Conservation (phyloP, 139 green algal genomes). For the Chlorella sp. region DNA sequence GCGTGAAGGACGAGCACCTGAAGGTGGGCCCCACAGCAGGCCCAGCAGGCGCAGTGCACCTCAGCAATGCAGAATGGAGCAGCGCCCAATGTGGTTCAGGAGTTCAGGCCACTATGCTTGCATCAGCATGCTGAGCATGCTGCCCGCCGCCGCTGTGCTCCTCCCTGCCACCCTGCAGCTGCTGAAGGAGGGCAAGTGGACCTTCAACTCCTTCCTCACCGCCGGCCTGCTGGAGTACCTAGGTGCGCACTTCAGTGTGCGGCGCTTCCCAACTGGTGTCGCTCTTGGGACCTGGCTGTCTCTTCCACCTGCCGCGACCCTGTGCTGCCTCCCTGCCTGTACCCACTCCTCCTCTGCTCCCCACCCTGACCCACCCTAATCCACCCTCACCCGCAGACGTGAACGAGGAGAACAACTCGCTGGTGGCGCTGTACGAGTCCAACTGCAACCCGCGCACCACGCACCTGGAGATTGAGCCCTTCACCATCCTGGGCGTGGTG, state of each 20-base stretch:
- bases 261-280: background rate
- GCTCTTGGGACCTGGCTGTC: too few species aligned
- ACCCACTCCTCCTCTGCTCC: background rate
- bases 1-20: constrained; percentile 83
- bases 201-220: constrained; percentile 83
- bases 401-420: constrained; percentile 96
- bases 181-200: constrained; percentile 65
- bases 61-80: too few species aligned
- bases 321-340: background rate
- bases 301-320: background rate
- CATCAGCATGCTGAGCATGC: background rate
- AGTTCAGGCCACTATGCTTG: too few species aligned
- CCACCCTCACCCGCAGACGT: constrained; percentile 66
- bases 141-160: background rate
- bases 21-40: constrained; percentile 42
- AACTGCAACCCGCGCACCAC: constrained; percentile 72
- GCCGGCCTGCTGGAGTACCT: constrained; percentile 97
- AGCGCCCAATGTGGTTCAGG: too few species aligned
- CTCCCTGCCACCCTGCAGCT: background rate
- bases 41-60: too few species aligned
- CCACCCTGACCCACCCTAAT: too few species aligned
- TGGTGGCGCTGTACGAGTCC: constrained; percentile 93
- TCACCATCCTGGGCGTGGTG: constrained; percentile 98
- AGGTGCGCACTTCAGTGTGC: constrained; percentile 57
- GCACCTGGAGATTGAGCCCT: constrained; percentile 99